Evolutionary conservation across 192 early-diverging fungal species (phyloP).

Genomic region (Backusella morwellensis): DNA sequence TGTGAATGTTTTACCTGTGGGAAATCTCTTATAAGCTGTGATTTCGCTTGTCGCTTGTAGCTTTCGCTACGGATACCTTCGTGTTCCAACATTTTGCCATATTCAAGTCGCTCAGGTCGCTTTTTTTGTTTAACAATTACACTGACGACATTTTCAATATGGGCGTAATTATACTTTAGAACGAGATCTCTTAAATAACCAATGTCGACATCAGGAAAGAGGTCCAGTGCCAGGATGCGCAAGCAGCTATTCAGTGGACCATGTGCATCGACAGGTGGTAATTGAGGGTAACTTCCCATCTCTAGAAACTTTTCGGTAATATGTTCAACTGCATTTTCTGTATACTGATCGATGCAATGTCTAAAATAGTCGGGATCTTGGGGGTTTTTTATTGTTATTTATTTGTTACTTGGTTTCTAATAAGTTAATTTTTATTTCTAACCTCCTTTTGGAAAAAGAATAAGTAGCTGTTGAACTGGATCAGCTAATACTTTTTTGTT

Average conservation of each 20-base stretch:
- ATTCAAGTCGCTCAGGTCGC: constrained; percentile 27
- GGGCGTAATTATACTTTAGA: constrained; percentile 11
- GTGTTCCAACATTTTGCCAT: constrained; percentile 12
- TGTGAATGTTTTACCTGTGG: constrained; percentile 26
- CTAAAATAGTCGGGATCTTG: constrained; percentile 38
- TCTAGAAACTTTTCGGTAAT: constrained; percentile 36
- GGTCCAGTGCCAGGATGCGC: constrained; percentile 16
- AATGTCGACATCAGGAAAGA: constrained; percentile 44
- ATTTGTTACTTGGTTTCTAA: background rate
- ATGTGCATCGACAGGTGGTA: constrained; percentile 16
- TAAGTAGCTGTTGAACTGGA: constrained; percentile 5
- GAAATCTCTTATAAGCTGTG: constrained; percentile 20
- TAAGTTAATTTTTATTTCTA: background rate
- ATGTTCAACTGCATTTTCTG: constrained; percentile 30
- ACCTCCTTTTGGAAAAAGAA: constrained; percentile 19
- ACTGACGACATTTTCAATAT: constrained; percentile 23
- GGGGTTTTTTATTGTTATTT: background rate
- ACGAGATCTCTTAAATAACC: constrained; percentile 29
- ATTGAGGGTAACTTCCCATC: constrained; percentile 32
- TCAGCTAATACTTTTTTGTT: background rate
- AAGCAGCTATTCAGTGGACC: constrained; percentile 26
- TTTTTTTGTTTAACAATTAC: constrained; percentile 9
- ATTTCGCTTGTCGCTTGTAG: constrained; percentile 19
- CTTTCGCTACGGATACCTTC: constrained; percentile 14
- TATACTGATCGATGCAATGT: constrained; percentile 31